Evolutionary conservation across 345 rosid species (phyloP).

Genomic region (Citrus sinensis): DNA sequence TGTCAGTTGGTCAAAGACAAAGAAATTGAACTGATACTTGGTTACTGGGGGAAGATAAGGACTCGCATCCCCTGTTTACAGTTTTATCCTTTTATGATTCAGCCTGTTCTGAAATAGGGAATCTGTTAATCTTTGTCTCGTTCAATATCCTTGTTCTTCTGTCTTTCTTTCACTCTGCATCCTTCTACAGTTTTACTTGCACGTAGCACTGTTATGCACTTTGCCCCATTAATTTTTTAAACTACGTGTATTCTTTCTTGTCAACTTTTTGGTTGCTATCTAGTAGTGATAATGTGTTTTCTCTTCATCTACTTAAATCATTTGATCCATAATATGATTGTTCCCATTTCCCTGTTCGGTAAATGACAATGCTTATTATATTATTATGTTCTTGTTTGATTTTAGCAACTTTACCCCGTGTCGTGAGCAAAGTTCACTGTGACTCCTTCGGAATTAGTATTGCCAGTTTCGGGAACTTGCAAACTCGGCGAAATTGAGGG

Average conservation of each 20-base stretch:
- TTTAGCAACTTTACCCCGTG: background rate
- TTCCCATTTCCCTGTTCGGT: background rate
- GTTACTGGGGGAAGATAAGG: slow-evolving; percentile 9
- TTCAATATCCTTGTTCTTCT: slow-evolving; percentile 19
- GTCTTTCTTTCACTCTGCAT: slow-evolving; percentile 21
- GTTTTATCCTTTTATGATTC: background rate
- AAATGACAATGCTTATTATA: background rate
- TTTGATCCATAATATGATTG: background rate
- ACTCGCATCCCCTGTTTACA: background rate
- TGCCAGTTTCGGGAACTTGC: background rate
- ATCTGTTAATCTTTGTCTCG: slow-evolving; percentile 16
- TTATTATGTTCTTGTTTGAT: background rate
- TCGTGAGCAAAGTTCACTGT: background rate
- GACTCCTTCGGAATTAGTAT: background rate
- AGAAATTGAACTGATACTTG: slow-evolving; percentile 7
- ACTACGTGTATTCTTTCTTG: background rate
- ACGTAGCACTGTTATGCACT: background rate
- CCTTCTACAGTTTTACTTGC: background rate
- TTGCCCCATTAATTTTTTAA: background rate
- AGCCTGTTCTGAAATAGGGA: background rate
- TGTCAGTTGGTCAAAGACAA: slow-evolving; percentile 3
- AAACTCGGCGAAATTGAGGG: background rate
- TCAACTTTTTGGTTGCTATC: background rate
- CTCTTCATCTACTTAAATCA: background rate
- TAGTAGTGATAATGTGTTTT: background rate